Evolutionary conservation across 1,284 basidiomycete species (phyloP).

Genomic region (Trichosporon sp.): DNA sequence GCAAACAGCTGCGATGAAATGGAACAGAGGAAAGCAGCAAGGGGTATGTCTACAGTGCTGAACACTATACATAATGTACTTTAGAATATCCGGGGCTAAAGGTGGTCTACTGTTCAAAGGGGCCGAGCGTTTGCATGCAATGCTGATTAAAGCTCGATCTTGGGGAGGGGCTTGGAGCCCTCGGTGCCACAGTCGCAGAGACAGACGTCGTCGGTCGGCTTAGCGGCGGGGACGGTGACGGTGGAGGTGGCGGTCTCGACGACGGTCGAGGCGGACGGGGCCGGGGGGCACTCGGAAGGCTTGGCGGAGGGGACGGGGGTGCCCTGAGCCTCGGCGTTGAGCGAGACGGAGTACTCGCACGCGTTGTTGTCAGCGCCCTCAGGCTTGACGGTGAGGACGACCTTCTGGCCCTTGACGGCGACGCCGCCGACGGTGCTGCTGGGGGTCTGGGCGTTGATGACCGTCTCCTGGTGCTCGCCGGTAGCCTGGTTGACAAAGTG

Average conservation of each 20-base stretch:
- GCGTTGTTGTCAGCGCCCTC: background rate
- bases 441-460: background rate
- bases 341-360: constrained; percentile 2
- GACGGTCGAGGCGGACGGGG: background rate
- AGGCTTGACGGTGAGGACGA: background rate
- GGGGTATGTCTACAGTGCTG: background rate
- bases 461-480: background rate
- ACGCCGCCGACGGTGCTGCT: background rate
- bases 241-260: constrained; percentile 6
- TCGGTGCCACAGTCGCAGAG: constrained; percentile 5
- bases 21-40: background rate
- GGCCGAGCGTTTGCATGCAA: background rate
- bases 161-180: constrained; percentile 13
- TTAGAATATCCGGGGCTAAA: background rate
- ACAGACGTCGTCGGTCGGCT: constrained; percentile 5
- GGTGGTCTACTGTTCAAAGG: background rate
- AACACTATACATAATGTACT: background rate
- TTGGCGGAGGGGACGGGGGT: background rate
- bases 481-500: constrained; percentile 5
- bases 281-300: background rate
- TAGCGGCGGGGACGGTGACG: background rate
- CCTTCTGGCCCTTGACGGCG: background rate
- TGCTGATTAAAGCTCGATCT: constrained; percentile 8
- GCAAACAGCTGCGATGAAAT: too few species aligned
- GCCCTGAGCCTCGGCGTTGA: background rate